These are phyloP conservation scores for Ophioceras dolichostomum DNA, from an alignment of 2,329 filamentous ascomycete genomes.

Conservation along the genomic window DNA sequence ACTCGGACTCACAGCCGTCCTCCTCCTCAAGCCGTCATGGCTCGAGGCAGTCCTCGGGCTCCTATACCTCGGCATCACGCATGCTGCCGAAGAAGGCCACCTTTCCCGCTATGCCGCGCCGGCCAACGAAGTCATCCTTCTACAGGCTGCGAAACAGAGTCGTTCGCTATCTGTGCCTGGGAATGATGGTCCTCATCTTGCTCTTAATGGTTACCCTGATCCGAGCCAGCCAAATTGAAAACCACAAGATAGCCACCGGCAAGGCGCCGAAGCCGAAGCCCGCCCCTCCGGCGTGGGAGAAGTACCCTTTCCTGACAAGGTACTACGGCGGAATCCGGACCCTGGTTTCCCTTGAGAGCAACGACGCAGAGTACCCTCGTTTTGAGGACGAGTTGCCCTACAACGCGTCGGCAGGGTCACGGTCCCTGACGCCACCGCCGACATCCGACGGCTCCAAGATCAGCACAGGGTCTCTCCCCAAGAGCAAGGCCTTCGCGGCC, in stretches of 20 bases:
- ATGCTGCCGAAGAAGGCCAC: slow-evolving; percentile 29
- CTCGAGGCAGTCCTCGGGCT: slow-evolving; percentile 41
- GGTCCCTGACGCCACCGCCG: slow-evolving; percentile 13
- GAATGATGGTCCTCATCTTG: slow-evolving; percentile 54
- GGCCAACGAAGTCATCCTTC: slow-evolving; percentile 22
- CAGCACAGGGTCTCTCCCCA: slow-evolving; percentile 17
- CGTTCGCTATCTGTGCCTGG: slow-evolving; percentile 66
- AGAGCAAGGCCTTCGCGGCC: slow-evolving; percentile 39
- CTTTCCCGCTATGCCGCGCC: slow-evolving; percentile 15
- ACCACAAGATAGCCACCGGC: slow-evolving; percentile 44
- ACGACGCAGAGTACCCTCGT: slow-evolving; percentile 70
- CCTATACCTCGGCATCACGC: slow-evolving; percentile 26
- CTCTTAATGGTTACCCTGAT: slow-evolving; percentile 68
- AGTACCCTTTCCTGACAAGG: slow-evolving; percentile 70
- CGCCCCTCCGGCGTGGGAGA: slow-evolving; percentile 66
- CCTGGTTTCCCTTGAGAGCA: slow-evolving; percentile 52
- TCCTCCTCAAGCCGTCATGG: slow-evolving; percentile 13
- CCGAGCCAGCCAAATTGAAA: slow-evolving; percentile 60
- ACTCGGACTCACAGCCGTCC: slow-evolving; percentile 24
- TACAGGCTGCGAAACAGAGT: slow-evolving; percentile 62
- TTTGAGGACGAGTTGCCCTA: slow-evolving; percentile 44
- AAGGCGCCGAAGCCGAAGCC: slow-evolving; percentile 46
- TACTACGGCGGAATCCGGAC: slow-evolving; percentile 83
- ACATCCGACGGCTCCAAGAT: no score
- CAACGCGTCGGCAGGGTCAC: slow-evolving; percentile 14